Evolutionary conservation across 1,139 yeast species (phyloP).

Genomic region (Kodamaea plutei): DNA sequence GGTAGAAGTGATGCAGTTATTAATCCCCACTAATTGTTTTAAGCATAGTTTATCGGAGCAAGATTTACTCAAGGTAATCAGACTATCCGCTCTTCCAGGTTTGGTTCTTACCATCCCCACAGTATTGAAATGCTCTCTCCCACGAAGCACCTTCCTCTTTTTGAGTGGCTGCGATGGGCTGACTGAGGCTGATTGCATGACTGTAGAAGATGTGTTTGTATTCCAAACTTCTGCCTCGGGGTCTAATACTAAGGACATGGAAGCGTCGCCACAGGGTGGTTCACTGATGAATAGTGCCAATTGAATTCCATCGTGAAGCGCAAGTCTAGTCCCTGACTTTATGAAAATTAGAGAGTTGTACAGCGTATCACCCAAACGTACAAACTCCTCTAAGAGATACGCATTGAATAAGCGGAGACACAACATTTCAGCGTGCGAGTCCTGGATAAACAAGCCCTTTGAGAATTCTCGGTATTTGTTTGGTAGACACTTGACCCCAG

Average conservation of each 20-base stretch:
- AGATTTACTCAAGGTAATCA: slow-evolving; percentile 68
- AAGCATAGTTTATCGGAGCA: slow-evolving; percentile 81
- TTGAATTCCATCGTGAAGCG: slow-evolving; percentile 29
- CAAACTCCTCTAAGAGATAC: slow-evolving; percentile 29
- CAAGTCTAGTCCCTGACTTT: slow-evolving; percentile 14
- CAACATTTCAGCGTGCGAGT: slow-evolving; percentile 84
- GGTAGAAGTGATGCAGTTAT: slow-evolving; percentile 45
- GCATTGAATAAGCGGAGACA: slow-evolving; percentile 65
- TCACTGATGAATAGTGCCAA: slow-evolving; percentile 70
- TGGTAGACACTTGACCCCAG: slow-evolving; percentile 83
- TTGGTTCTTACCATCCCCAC: slow-evolving; percentile 78
- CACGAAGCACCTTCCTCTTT: slow-evolving; percentile 35
- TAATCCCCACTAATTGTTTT: slow-evolving; percentile 59
- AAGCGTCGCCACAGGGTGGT: slow-evolving; percentile 91
- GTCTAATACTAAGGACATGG: slow-evolving; percentile 40
- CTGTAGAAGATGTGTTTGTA: too few relatives aligned
- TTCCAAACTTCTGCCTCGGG: too few relatives aligned
- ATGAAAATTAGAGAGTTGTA: slow-evolving; percentile 2
- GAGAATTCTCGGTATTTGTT: slow-evolving; percentile 39
- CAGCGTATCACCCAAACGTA: slow-evolving; percentile 6
- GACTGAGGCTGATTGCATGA: too few relatives aligned
- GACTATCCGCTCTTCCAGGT: slow-evolving; percentile 84
- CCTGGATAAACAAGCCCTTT: slow-evolving; percentile 68
- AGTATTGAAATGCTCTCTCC: slow-evolving; percentile 56
- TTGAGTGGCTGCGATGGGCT: not conserved